phyloP scores from a whole-genome alignment of 106 monocot species.

The Narthecium ossifragum region DNA sequence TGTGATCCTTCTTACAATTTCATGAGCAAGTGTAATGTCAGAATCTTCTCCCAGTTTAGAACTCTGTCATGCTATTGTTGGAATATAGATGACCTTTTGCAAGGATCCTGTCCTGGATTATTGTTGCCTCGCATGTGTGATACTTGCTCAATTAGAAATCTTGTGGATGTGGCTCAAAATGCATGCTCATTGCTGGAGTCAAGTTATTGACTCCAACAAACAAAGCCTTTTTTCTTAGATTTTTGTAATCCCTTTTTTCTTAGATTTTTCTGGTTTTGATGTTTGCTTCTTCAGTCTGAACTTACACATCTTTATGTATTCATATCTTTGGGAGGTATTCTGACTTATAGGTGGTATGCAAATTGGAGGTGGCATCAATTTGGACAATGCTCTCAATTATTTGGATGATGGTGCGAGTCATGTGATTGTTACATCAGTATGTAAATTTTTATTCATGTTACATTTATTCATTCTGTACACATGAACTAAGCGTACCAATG shows the following conservation, averaged over 20 bases:
- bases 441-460: slow-evolving; percentile 4
- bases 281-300: not conserved
- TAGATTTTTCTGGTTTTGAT: not conserved
- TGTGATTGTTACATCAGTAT: slow-evolving; percentile 97
- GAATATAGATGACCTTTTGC: too few relatives aligned
- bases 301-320: not conserved
- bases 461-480: not conserved
- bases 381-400: slow-evolving; percentile 60
- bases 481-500: not conserved
- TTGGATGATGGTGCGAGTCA: slow-evolving; percentile 88
- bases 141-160: too few relatives aligned
- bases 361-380: slow-evolving; percentile 96
- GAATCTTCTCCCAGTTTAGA: too few relatives aligned
- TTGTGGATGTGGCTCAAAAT: too few relatives aligned
- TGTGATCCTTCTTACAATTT: not conserved
- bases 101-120: too few relatives aligned
- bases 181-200: too few relatives aligned
- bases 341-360: slow-evolving; percentile 75
- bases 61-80: too few relatives aligned
- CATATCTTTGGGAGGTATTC: not conserved
- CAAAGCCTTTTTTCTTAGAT: too few relatives aligned
- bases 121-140: too few relatives aligned
- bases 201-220: too few relatives aligned
- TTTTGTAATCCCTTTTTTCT: not conserved
- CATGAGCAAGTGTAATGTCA: too few relatives aligned